Evolutionary conservation across 2,329 filamentous ascomycete genomes (phyloP).

Genomic region (Alternaria arborescens): DNA sequence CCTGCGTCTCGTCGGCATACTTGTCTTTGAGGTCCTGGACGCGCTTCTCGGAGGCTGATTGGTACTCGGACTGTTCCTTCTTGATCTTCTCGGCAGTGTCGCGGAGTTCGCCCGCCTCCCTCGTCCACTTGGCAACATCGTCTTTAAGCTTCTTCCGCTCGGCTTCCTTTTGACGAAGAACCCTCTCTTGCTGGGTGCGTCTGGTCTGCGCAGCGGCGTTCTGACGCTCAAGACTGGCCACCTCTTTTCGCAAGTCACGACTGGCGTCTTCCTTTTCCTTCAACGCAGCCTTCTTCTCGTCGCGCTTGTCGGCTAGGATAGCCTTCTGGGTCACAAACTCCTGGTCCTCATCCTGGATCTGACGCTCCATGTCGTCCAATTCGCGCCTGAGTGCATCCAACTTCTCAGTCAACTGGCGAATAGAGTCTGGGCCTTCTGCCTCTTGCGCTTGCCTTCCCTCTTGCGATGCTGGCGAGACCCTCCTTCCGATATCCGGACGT

Average conservation of each 20-base stretch:
- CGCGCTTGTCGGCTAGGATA: conserved; percentile 75
- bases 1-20: conserved; percentile 52
- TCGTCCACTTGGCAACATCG: conserved; percentile 73
- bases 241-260: conserved; percentile 80
- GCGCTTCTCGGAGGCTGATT: conserved; percentile 49
- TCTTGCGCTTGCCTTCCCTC: conserved; percentile 49
- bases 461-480: conserved; percentile 74
- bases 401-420: conserved; percentile 82
- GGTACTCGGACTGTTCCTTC: conserved; percentile 50
- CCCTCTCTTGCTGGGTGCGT: conserved; percentile 78
- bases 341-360: conserved; percentile 69
- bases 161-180: conserved; percentile 71
- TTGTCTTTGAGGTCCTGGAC: conserved; percentile 54
- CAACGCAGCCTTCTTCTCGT: conserved; percentile 77
- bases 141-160: conserved; percentile 75
- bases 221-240: conserved; percentile 79
- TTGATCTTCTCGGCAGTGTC: conserved; percentile 61
- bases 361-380: conserved; percentile 77
- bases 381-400: conserved; percentile 84
- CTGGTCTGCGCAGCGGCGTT: conserved; percentile 84
- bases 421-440: conserved; percentile 49
- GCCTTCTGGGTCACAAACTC: conserved; percentile 57
- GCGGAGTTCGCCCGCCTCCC: conserved; percentile 66
- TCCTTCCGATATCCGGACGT: conserved; percentile 75
- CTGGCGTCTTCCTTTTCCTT: conserved; percentile 94